phyloP scores from a whole-genome alignment of 495 filamentous ascomycete species.

The Ramalina intermedia region DNA sequence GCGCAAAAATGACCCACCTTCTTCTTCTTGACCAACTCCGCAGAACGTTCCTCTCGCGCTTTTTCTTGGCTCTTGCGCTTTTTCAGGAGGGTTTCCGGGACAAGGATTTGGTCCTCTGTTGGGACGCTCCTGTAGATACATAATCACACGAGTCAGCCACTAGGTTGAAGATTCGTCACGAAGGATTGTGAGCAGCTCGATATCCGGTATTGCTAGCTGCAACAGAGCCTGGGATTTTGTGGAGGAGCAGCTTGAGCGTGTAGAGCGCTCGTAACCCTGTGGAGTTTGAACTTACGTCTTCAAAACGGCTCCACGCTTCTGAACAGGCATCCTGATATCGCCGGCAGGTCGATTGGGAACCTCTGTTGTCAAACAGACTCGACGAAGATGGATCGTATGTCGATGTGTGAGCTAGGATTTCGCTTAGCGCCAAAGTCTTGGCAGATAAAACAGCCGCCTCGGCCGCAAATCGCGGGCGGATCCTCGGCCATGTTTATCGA shows the following conservation, averaged over 20 bases:
- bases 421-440: slow-evolving; percentile 17
- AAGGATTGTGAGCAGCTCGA: slow-evolving; percentile 15
- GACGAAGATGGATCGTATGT: too few species aligned
- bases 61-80: slow-evolving; percentile 99
- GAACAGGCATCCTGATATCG: slow-evolving; percentile 32
- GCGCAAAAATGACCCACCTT: slow-evolving; percentile 44
- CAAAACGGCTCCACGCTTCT: slow-evolving; percentile 15
- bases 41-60: slow-evolving; percentile 71
- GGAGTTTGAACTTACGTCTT: slow-evolving; percentile 12
- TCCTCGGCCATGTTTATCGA: too few species aligned
- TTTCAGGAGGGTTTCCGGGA: slow-evolving; percentile 97
- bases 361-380: too few species aligned
- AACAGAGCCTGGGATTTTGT: slow-evolving; percentile 11
- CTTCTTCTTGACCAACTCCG: slow-evolving; percentile 73
- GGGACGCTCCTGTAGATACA: slow-evolving; percentile 55
- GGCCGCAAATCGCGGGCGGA: background rate
- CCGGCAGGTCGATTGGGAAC: too few species aligned
- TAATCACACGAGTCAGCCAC: too few species aligned
- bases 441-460: background rate
- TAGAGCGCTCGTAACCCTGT: too few species aligned
- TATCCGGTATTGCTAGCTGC: slow-evolving; percentile 35
- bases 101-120: slow-evolving; percentile 81
- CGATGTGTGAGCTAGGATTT: too few species aligned
- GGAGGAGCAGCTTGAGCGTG: slow-evolving; percentile 70
- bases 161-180: too few species aligned